phyloP scores from a whole-genome alignment of 192 early-diverging fungal species.

The Backusella macrospora region DNA sequence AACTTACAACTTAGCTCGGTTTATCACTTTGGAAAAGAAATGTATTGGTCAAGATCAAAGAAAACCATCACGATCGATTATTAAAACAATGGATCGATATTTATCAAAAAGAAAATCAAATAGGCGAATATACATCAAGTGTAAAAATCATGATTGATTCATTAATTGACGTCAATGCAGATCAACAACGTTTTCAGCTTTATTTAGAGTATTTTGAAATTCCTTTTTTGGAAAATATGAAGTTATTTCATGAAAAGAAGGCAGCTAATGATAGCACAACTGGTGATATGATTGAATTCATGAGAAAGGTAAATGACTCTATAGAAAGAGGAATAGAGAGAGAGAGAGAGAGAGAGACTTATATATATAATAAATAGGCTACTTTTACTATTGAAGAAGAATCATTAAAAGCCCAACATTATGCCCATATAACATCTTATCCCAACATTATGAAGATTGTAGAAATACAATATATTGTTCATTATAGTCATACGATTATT shows the following conservation, averaged over 20 bases:
- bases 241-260: not conserved
- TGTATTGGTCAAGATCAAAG: not conserved
- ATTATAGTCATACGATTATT: not conserved
- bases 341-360: not conserved
- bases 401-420: not conserved
- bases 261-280: not conserved
- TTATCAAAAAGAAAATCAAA: slow-evolving; percentile 1
- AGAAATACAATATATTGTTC: not conserved
- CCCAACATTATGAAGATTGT: slow-evolving; percentile 3
- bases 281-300: not conserved
- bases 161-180: not conserved
- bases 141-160: not conserved
- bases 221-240: not conserved
- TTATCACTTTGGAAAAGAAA: not conserved
- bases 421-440: not conserved
- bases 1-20: not conserved
- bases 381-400: not conserved
- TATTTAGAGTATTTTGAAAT: slow-evolving; percentile 1
- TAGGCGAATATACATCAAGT: not conserved
- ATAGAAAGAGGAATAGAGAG: not conserved
- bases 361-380: not conserved
- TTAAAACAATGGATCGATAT: slow-evolving; percentile 1
- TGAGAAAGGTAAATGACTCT: not conserved
- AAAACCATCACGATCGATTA: not conserved
- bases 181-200: slow-evolving; percentile 2